Base-by-base conservation (phyloP, 1,139 yeast species). In the Candida tetrigidarum region DNA sequence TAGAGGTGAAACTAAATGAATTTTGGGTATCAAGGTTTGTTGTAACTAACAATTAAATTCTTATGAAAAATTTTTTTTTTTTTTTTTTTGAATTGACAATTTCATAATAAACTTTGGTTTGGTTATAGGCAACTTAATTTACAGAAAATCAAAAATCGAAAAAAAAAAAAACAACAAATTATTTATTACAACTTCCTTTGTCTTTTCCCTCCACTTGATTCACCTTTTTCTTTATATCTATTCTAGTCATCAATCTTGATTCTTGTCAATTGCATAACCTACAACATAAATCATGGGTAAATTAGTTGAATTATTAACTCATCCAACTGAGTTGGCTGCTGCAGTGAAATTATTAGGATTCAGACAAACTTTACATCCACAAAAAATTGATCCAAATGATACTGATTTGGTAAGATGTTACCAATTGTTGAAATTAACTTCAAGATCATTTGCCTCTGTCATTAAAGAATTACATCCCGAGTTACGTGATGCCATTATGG, bases 401-500 rank as follows among this genome's bases (percentile, higher is more conserved):
- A 30, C 35, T 15, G 37, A 30, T 8, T 69, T 86, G 52, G 69
- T 65, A 49, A 72, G 83, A 65, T 90, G 97, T 64, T 89, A 85
- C 61, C 78, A 81, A 50, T 71, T 91, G 47, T 73, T 93, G 50
- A 71, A 71, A 34, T 51, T 68, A 50, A 88, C 98, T 0, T 91
- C 98, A 12, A 81, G 99, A 54, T 90, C 97, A 5, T 93, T 93
- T 64, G 92, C 88, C 12, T 88, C 96, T 0, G 99, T 93, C 28
- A 93, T 93, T 58, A 78, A 80, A 71, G 97, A 93, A 64, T 77
- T 93, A 50, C 88, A 90, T 61, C 97, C 98, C 0, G 97, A 91
- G 59, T 71, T 95, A 54, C 80, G 96, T 52, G 84, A 84, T 54
- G 88, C 86, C 0, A 79, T 89, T 43, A 84, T 83, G 91, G 51